Base-by-base conservation (phyloP, 2,329 filamentous ascomycete genomes). In the Cordyceps tenuipes region DNA sequence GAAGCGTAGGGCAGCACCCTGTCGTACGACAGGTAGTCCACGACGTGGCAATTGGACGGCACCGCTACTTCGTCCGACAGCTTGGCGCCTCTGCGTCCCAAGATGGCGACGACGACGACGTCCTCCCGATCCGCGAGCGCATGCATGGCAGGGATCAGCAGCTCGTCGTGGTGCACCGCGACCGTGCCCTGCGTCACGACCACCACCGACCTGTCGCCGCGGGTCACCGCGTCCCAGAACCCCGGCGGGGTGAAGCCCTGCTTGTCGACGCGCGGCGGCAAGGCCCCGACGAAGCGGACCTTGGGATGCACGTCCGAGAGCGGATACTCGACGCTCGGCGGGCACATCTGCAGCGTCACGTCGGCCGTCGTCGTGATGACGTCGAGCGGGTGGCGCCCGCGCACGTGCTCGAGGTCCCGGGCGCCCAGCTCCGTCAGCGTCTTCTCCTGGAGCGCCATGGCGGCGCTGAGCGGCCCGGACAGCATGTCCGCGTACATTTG, bases 21-120 rank as follows among this genome's bases (percentile, higher is more conserved):
- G 60, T 82, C 77, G 62, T 80, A 81, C 3, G 77, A 72, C 4
- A 82, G 66, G 63, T 78, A 80, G 65, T 81, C 77, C 23, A 75
- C 67, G 4, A 79, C 71, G 10, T 73, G 70, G 0, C 72, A 70
- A 63, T 82, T 82, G 1, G 60, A 31, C 0, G 78, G 76, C 2
- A 78, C 62, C 1, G 64, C 19, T 3, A 70, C 65, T 17, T 67
- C 39, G 1, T 56, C 58, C 1, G 68, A 64, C 1, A 73, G 64
- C 8, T 34, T 51, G 12, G 66, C 68, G 0, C 63, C 67, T 29
- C 60, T 67, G 23, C 55, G 34, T 3, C 72, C 72, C 1, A 74
- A 65, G 5, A 71, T 67, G 4, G 64, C 72, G 15, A 75, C 65
- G 17, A 73, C 65, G 6, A 74, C 55, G 8, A 73, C 23, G 47